Conservation (phyloP, 768 basidiomycete species). For the Astraeus odoratus region DNA sequence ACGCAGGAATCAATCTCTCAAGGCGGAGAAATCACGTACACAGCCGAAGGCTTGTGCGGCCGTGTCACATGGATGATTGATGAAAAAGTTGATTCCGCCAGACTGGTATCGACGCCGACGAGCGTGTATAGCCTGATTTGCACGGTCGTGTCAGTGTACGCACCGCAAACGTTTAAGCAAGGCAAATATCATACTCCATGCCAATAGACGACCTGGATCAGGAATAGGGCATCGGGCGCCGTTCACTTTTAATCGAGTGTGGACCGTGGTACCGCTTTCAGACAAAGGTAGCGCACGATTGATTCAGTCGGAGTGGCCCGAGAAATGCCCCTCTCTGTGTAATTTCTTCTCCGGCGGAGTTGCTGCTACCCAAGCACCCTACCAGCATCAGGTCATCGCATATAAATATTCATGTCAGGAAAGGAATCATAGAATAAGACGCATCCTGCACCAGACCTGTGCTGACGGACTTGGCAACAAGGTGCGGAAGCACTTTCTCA, state of each 20-base stretch:
- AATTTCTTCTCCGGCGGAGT: not conserved
- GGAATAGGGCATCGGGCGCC: not conserved
- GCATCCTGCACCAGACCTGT: too few relatives aligned
- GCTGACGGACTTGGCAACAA: too few relatives aligned
- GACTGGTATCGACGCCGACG: not conserved
- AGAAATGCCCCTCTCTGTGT: not conserved
- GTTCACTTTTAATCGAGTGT: not conserved
- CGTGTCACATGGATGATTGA: too few relatives aligned
- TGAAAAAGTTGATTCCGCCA: too few relatives aligned
- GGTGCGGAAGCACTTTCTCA: too few relatives aligned
- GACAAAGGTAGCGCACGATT: not conserved
- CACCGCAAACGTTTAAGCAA: not conserved
- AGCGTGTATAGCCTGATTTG: not conserved
- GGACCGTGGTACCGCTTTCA: not conserved
- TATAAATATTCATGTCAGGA: not conserved
- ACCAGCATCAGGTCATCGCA: not conserved
- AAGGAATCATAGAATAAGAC: not conserved
- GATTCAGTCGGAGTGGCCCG: not conserved
- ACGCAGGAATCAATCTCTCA: too few relatives aligned
- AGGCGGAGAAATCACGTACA: too few relatives aligned
- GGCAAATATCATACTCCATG: not conserved
- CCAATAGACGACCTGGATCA: not conserved
- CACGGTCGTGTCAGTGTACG: not conserved
- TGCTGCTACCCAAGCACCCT: not conserved
- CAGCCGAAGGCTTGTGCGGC: too few relatives aligned